These are phyloP conservation scores for Xanthoparmelia taractica DNA, from an alignment of 495 filamentous ascomycete species.

Conservation along the genomic window DNA sequence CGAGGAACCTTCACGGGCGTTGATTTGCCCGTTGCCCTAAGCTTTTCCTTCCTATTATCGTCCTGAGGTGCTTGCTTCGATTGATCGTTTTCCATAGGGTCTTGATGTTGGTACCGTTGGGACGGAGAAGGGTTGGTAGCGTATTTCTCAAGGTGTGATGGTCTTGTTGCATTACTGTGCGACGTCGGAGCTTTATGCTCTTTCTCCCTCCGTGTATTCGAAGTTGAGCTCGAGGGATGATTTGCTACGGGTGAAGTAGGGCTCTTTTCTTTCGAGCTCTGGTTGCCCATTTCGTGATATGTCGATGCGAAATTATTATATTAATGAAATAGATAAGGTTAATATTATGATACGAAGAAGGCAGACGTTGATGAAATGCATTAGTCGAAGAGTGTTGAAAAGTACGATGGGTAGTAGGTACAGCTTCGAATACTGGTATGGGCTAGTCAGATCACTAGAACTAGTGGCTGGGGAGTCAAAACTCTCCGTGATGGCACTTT, in stretches of 20 bases:
- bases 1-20: conserved; percentile 47
- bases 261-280: conserved; percentile 23
- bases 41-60: conserved; percentile 23
- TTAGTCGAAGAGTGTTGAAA: neutral
- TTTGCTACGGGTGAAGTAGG: conserved; percentile 8
- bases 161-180: conserved; percentile 17
- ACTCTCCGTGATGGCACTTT: neutral
- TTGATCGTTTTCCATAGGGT: conserved; percentile 26
- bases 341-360: neutral
- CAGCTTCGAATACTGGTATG: neutral
- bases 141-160: conserved; percentile 18
- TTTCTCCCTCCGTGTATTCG: conserved; percentile 21
- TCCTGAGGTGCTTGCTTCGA: conserved; percentile 22
- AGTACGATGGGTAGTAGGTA: neutral
- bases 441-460: neutral
- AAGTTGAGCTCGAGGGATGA: conserved; percentile 22
- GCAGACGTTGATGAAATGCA: neutral
- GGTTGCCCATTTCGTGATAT: conserved; percentile 26
- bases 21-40: conserved; percentile 33
- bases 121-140: conserved; percentile 13
- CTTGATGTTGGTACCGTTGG: conserved; percentile 17
- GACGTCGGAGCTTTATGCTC: conserved; percentile 13
- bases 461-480: neutral
- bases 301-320: neutral
- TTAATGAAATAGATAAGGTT: neutral